A percentile compares a stretch with the other conserved stretches of the same genome.
Conservation (phyloP, 139 green algal species). For the Tetraselmis chui region DNA sequence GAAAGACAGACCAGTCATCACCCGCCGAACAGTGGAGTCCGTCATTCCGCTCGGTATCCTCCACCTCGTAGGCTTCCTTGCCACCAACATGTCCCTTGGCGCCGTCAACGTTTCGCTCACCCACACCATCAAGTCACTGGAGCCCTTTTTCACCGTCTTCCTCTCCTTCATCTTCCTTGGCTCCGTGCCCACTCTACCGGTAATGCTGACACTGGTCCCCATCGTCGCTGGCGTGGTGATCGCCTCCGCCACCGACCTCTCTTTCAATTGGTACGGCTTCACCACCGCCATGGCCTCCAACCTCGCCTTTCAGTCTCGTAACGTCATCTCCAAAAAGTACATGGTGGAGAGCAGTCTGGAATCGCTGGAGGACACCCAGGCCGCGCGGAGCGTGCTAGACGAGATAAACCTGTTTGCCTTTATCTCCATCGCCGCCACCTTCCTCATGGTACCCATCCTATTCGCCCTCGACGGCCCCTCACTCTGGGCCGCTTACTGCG, state of each 20-base stretch:
- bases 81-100: slow-evolving; percentile 7
- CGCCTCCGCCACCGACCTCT: slow-evolving; percentile 21
- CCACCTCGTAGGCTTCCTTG: slow-evolving; percentile 12
- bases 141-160: slow-evolving; percentile 16
- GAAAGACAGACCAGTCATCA: slow-evolving; percentile 10
- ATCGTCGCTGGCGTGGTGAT: slow-evolving; percentile 18
- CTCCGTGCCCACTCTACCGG: neutral
- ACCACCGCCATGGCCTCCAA: slow-evolving; percentile 38
- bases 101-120: slow-evolving; percentile 10
- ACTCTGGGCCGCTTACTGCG: neutral
- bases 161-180: slow-evolving; percentile 2
- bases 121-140: slow-evolving; percentile 9
- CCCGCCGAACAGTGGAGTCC: neutral
- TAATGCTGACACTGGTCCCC: slow-evolving; percentile 11
- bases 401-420: slow-evolving; percentile 33
- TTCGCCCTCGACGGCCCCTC: slow-evolving; percentile 12
- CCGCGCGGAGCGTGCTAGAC: slow-evolving; percentile 13
- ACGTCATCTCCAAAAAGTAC: slow-evolving; percentile 38
- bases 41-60: slow-evolving; percentile 8
- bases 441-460: slow-evolving; percentile 20
- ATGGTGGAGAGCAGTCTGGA: slow-evolving; percentile 11
- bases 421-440: slow-evolving; percentile 20
- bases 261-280: slow-evolving; percentile 42
- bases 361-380: slow-evolving; percentile 10
- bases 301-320: slow-evolving; percentile 36